Evolutionary conservation across 768 basidiomycete genomes (phyloP), one percentile per base, ranked within the genome.

Genomic region (Pulveroboletus sp.): DNA sequence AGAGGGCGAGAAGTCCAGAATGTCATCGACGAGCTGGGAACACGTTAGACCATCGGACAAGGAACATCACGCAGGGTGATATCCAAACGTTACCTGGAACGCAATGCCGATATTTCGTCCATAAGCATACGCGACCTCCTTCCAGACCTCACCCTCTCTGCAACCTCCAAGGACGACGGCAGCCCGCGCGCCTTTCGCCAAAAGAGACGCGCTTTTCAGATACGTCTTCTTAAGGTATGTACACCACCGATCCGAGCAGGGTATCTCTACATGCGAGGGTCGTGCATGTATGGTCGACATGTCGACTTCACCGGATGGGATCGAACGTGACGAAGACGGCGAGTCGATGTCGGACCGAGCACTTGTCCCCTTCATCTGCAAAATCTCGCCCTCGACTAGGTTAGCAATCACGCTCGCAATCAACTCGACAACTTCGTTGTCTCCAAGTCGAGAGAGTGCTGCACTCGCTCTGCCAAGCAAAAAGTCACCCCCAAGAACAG

Each of bases 401-500:
- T 97, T 98, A 3, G 91, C 83, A 47, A 99, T 88, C 51, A 97
- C 91, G 61, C 84, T 86, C 4, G 92, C 82, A 40, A 97, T 81
- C 50, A 98, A 78, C 67, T 99, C 96, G 44, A 97, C 91, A 46
- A 95, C 94, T 64, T 98, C 91, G 59, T 71, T 76, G 52, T 85
- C 84, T 5, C 93, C 94, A 7, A 99, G 76, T 9, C 93, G 78
- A 0, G 92, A 84, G 8, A 98, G 76, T 0, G 92, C 90, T 2
- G 91, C 84, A 56, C 85, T 88, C 10, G 94, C 88, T 42, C 96
- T 82, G 8, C 92, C 96, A 8, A 99, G 80, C 17, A 99, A 75
- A 69, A 98, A 98, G 69, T 98, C 96, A 8, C 96, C 96, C 0
- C 86, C 93, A 14, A 99, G 83, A 58, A 99, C 85, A 32, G 92